These are phyloP conservation scores for Ascochyta fabae DNA, from an alignment of 2,329 filamentous ascomycete species.

Conservation along the genomic window DNA sequence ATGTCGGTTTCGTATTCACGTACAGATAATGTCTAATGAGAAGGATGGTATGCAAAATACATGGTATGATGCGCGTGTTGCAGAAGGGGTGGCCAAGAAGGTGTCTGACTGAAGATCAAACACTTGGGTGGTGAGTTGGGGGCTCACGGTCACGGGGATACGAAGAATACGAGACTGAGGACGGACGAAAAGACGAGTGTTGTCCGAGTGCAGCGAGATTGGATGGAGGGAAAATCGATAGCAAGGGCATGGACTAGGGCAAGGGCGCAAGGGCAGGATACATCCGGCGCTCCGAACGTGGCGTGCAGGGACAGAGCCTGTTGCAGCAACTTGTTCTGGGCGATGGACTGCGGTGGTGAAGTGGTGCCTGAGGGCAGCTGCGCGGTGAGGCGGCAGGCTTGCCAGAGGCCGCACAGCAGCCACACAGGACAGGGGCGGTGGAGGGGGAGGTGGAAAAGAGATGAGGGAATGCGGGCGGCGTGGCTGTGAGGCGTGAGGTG, in stretches of 20 bases:
- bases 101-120: constrained; percentile 13
- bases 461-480: constrained; percentile 13
- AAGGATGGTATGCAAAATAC: not conserved
- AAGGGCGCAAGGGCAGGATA: constrained; percentile 4
- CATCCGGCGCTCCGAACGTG: constrained; percentile 18
- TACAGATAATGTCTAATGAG: not conserved
- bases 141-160: not conserved
- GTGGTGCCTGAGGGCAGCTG: not conserved
- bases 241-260: constrained; percentile 7
- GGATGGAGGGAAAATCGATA: constrained; percentile 8
- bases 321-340: not conserved
- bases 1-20: not conserved
- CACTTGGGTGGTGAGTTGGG: constrained; percentile 1
- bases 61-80: not conserved
- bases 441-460: not conserved
- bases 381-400: not conserved
- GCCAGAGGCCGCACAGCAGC: constrained; percentile 5
- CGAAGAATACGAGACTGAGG: constrained; percentile 5
- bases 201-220: constrained; percentile 16
- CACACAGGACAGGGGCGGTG: constrained; percentile 1
- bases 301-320: constrained; percentile 7
- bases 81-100: not conserved
- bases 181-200: constrained; percentile 13
- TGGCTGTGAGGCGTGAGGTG: constrained; percentile 5
- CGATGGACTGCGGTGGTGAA: not conserved